Base-by-base conservation (phyloP, 495 filamentous ascomycete genomes). In the Podospora fimiseda region DNA sequence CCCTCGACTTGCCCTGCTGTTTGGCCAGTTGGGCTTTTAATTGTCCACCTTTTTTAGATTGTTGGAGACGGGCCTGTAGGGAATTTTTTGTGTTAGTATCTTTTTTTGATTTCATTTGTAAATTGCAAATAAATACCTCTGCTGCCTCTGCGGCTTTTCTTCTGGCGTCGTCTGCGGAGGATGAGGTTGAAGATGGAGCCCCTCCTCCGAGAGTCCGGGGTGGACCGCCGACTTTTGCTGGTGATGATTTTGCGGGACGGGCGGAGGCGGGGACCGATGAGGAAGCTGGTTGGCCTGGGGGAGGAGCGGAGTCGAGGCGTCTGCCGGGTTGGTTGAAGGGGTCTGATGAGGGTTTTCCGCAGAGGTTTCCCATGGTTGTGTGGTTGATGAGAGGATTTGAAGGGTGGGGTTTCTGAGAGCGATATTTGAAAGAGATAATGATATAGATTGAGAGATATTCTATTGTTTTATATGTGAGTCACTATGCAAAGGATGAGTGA, bases 361-460 rank as follows among this genome's bases (percentile, higher is more conserved):
- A 91, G 63, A 86, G 73, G 62, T 84, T 87, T 39, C 87, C 87
- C 87, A 91, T 89, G 51, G 40, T 76, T 30, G 13, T 45, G 18
- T 3, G 44, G 45, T 44, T 16, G 42, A 24, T 47, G 16, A 33
- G 43, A 13, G 4, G 44, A 9, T 30, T 19, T 43, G 2, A 22
- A 22, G 22, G 19, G 19, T 44, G 42, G 19, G 42, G 19, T 18
- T n/a, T n/a, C n/a, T n/a, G 16, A 19, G 42, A 20, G 3, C 7
- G 20, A 3, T n/a, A n/a, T 33, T 33, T 33, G 27, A 33, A 11
- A 33, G 27, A 33, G 27, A 33, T 11, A 5, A 33, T 5, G 27
- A 33, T 6, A 11, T 33, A 6, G 27, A 33, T 6, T 33, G 27
- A 33, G 27, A 33, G 5, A 33, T 33, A 33, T 6, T n/a, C 11